These are phyloP conservation scores for Phaeosphaeria sp. DNA, from an alignment of 2,329 filamentous ascomycete species.

Conservation along the genomic window DNA sequence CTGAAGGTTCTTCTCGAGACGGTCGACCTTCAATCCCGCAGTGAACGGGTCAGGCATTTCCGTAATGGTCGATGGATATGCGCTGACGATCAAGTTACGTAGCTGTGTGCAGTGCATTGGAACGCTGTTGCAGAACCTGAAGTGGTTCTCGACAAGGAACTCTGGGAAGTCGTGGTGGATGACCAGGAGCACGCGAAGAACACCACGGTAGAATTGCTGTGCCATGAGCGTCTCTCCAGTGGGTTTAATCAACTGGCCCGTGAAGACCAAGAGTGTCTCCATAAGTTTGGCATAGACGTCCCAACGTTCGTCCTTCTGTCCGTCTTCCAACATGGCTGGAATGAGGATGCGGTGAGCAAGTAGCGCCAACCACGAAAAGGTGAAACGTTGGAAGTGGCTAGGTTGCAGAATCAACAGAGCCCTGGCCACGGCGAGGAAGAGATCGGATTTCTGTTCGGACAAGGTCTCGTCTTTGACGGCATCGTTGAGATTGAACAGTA, in stretches of 20 bases:
- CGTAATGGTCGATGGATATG: constrained; percentile 72
- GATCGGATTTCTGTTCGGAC: constrained; percentile 66
- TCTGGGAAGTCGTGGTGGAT: constrained; percentile 95
- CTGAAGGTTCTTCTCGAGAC: constrained; percentile 74
- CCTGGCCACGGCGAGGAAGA: constrained; percentile 74
- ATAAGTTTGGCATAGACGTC: constrained; percentile 75
- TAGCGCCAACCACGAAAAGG: constrained; percentile 83
- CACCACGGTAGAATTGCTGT: constrained; percentile 84
- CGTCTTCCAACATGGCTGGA: constrained; percentile 73
- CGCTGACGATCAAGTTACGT: constrained; percentile 85
- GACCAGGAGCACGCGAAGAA: constrained; percentile 81
- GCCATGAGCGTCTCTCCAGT: constrained; percentile 71
- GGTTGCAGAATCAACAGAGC: constrained; percentile 79
- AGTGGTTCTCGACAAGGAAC: constrained; percentile 87
- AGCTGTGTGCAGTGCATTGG: constrained; percentile 85
- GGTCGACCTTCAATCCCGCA: constrained; percentile 76
- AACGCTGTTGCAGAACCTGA: constrained; percentile 79
- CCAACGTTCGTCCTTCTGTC: constrained; percentile 70
- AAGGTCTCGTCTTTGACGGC: constrained; percentile 55
- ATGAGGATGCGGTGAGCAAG: constrained; percentile 86
- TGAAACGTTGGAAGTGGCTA: constrained; percentile 77
- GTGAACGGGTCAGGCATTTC: constrained; percentile 78
- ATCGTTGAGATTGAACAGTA: constrained; percentile 77
- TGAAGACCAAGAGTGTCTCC: constrained; percentile 72
- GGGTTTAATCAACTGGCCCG: constrained; percentile 80